Evolutionary conservation across 192 early-diverging fungal species (phyloP).

Genomic region (Coemansia sp.): DNA sequence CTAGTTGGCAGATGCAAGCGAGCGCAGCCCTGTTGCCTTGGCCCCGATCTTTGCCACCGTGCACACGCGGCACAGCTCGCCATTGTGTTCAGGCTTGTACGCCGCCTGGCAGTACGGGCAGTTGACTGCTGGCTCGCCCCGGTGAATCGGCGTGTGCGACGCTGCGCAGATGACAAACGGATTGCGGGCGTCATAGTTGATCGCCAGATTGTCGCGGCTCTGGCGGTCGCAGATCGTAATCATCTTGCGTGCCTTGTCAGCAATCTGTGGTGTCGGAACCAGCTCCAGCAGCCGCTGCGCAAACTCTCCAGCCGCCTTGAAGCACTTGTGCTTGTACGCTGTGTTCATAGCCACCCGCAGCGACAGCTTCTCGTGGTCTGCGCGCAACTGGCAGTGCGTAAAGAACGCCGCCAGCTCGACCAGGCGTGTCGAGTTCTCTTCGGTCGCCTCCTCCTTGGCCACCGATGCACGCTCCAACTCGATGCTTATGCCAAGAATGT

Average conservation of each 20-base stretch:
- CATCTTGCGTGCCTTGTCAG: slow-evolving; percentile 78
- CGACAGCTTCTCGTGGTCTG: slow-evolving; percentile 82
- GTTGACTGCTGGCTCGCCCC: slow-evolving; percentile 70
- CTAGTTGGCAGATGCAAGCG: slow-evolving; percentile 24
- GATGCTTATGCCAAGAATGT: slow-evolving; percentile 86
- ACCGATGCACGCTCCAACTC: slow-evolving; percentile 74
- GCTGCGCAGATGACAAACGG: slow-evolving; percentile 87
- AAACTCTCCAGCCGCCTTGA: slow-evolving; percentile 81
- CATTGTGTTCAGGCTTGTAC: slow-evolving; percentile 81
- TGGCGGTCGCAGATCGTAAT: slow-evolving; percentile 74
- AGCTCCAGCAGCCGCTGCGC: slow-evolving; percentile 88
- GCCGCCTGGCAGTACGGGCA: slow-evolving; percentile 89
- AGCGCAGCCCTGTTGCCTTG: slow-evolving; percentile 68
- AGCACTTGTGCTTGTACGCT: slow-evolving; percentile 81
- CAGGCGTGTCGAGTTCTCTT: slow-evolving; percentile 65
- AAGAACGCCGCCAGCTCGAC: slow-evolving; percentile 95
- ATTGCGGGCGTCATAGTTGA: slow-evolving; percentile 94
- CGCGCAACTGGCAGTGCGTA: slow-evolving; percentile 88
- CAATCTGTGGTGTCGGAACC: slow-evolving; percentile 74
- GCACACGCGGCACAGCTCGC: slow-evolving; percentile 82
- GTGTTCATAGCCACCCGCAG: slow-evolving; percentile 85
- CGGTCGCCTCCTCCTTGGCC: slow-evolving; percentile 53
- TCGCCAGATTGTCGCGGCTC: slow-evolving; percentile 72
- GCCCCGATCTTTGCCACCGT: slow-evolving; percentile 82
- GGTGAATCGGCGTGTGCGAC: slow-evolving; percentile 88